Evolutionary conservation across 2,329 filamentous ascomycete species (phyloP).

Genomic region (Aureobasidium vineae): DNA sequence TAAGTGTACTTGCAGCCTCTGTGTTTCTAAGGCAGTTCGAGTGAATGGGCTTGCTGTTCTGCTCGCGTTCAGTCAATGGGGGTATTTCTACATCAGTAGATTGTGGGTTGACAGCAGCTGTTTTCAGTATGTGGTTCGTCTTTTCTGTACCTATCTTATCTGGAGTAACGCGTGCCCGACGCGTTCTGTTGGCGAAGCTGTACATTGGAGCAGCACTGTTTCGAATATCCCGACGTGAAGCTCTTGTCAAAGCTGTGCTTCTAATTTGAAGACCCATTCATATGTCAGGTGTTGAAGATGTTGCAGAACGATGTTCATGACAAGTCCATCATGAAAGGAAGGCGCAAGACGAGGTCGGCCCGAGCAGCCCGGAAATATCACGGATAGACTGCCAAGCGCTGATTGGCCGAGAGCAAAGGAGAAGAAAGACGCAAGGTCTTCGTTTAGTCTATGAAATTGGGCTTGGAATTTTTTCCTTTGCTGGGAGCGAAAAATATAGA

Average conservation of each 20-base stretch:
- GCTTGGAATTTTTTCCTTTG: neutral
- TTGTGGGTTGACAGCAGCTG: neutral
- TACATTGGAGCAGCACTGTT: too few relatives aligned
- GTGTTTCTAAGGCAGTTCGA: too few relatives aligned
- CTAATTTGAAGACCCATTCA: neutral
- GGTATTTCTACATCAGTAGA: neutral
- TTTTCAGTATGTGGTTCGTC: neutral
- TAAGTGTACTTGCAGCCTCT: too few relatives aligned
- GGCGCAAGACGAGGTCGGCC: slow-evolving; percentile 4
- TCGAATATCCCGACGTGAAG: neutral
- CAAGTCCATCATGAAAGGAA: neutral
- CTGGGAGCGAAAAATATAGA: neutral
- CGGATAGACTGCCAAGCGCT: slow-evolving; percentile 8
- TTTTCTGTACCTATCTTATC: neutral
- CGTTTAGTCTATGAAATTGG: neutral
- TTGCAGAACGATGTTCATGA: neutral
- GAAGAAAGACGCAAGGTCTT: neutral
- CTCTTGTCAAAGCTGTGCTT: too few relatives aligned
- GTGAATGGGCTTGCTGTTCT: too few relatives aligned
- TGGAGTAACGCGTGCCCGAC: neutral
- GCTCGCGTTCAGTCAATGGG: too few relatives aligned
- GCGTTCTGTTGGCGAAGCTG: neutral
- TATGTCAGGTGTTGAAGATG: neutral
- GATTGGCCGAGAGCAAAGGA: slow-evolving; percentile 20
- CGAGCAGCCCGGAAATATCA: slow-evolving; percentile 2